Evolutionary conservation across 495 filamentous ascomycete genomes (phyloP).

Genomic region (Hyaloscypha hepaticicola): DNA sequence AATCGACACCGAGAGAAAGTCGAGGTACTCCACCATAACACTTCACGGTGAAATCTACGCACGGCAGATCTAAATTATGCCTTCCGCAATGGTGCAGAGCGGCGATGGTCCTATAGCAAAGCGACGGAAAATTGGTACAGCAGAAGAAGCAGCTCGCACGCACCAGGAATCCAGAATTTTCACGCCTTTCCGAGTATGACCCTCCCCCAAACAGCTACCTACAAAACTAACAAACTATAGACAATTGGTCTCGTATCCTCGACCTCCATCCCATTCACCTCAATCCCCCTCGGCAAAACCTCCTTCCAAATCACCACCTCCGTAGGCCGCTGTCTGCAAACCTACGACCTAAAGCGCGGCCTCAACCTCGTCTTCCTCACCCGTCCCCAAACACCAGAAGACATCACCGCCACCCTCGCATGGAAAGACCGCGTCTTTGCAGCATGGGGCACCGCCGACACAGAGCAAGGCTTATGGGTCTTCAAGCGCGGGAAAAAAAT

Average conservation of each 20-base stretch:
- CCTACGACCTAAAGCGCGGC: slow-evolving; percentile 86
- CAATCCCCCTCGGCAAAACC: slow-evolving; percentile 83
- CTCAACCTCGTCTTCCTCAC: slow-evolving; percentile 91
- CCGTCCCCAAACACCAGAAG: slow-evolving; percentile 78
- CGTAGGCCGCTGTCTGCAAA: slow-evolving; percentile 84
- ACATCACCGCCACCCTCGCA: slow-evolving; percentile 81
- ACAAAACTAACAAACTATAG: slow-evolving; percentile 41
- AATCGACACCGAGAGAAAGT: slow-evolving; percentile 5
- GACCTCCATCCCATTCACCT: slow-evolving; percentile 83
- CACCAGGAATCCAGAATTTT: slow-evolving; percentile 70
- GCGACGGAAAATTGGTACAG: slow-evolving; percentile 59
- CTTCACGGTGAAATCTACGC: background rate
- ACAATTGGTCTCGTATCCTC: slow-evolving; percentile 92
- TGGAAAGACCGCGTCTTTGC: slow-evolving; percentile 87
- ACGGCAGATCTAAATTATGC: slow-evolving; percentile 36
- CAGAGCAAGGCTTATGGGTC: slow-evolving; percentile 74
- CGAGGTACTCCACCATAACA: slow-evolving; percentile 9
- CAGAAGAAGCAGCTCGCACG: slow-evolving; percentile 33
- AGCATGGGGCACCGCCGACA: slow-evolving; percentile 69
- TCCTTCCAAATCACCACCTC: slow-evolving; percentile 98
- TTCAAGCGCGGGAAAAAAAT: slow-evolving; percentile 92
- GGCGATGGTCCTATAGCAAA: slow-evolving; percentile 59
- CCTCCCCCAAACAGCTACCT: background rate
- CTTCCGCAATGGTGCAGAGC: slow-evolving; percentile 43
- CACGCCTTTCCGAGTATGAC: slow-evolving; percentile 84